Evolutionary conservation across 2,329 filamentous ascomycete genomes (phyloP), one percentile per base, ranked within the genome.

Genomic region (Aureobasidium melanogenum): DNA sequence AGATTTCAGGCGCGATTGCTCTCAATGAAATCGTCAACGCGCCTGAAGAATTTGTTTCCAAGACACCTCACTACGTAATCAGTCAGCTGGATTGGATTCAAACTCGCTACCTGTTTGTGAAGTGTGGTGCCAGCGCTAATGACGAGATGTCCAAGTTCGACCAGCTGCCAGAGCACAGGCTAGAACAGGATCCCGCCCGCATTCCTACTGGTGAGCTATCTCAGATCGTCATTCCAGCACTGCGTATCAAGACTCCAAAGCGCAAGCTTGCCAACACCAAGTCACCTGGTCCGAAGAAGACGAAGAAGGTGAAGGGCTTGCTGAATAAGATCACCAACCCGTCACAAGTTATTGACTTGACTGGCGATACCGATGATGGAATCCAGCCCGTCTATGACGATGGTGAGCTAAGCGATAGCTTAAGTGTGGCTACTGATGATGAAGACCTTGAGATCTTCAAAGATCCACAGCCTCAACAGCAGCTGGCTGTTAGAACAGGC

Each of bases 1-100:
- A 80, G 12, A 77, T 90, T 26, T 68, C 65, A 0, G 67, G 67
- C 0, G 87, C 87, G 0, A 75, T 96, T 47, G 88, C 89, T 34
- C 75, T 97, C 48, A 94, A 92, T 67, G 92, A 97, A 71, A 85
- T 97, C 47, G 84, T 96, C 68, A 96, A 96, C 69, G 79, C 80
- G 0, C 85, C 90, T 0, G 55, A 71, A 0, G 69, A 86, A 47
- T 96, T 89, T 67, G 72, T 80, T 5, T 80, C 76, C 64, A 67
- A 9, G 0, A 65, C 0, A 0, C 87, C 87, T 0, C 84, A 86
- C 73, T 85, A 89, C 50, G 92, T 96, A 9, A 85, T 96, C 1
- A 71, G 82, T 28, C 79, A 91, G 47, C 75, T 88, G 10, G 87
- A 95, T 68, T 97, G 92, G 92, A 91, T 96, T 63, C 91, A 95